phyloP scores from a whole-genome alignment of 441 rosid species.

The Arabidopsis hybrid region DNA sequence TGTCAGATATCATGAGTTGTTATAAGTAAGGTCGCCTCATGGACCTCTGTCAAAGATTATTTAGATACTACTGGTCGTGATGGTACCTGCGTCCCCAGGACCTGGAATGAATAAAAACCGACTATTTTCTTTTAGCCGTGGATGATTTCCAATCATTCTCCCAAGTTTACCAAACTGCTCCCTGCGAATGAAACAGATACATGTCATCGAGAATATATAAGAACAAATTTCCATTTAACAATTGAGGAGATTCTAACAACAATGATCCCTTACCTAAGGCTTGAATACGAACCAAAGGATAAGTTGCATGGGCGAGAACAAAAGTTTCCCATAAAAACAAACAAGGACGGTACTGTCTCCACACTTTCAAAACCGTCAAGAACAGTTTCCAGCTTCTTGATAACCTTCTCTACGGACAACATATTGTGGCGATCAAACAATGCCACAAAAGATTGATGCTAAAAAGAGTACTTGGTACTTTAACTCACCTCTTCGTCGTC shows the following conservation, averaged over 20 bases:
- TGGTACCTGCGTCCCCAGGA: constrained; percentile 87
- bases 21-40: constrained; percentile 31
- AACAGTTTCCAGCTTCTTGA: constrained; percentile 78
- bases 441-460: constrained; percentile 28
- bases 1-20: constrained; percentile 43
- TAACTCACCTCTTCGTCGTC: constrained; percentile 82
- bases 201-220: constrained; percentile 21
- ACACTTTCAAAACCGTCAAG: constrained; percentile 78
- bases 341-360: constrained; percentile 88
- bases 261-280: constrained; percentile 67
- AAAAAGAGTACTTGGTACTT: constrained; percentile 12
- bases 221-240: not conserved
- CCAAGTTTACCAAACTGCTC: constrained; percentile 83
- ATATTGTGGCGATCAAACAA: constrained; percentile 47
- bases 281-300: constrained; percentile 76
- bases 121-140: constrained; percentile 72
- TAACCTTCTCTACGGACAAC: constrained; percentile 71
- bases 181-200: constrained; percentile 48
- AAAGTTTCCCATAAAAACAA: constrained; percentile 95
- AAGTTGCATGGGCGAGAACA: constrained; percentile 85
- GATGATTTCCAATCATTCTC: constrained; percentile 70
- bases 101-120: constrained; percentile 89
- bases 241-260: constrained; percentile 6
- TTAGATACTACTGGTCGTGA: constrained; percentile 27
- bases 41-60: constrained; percentile 12